A percentile compares a stretch with the other conserved stretches of the same genome.
These are phyloP conservation scores for Euphorbia peplus DNA, from an alignment of 345 rosid species.

Conservation along the genomic window DNA sequence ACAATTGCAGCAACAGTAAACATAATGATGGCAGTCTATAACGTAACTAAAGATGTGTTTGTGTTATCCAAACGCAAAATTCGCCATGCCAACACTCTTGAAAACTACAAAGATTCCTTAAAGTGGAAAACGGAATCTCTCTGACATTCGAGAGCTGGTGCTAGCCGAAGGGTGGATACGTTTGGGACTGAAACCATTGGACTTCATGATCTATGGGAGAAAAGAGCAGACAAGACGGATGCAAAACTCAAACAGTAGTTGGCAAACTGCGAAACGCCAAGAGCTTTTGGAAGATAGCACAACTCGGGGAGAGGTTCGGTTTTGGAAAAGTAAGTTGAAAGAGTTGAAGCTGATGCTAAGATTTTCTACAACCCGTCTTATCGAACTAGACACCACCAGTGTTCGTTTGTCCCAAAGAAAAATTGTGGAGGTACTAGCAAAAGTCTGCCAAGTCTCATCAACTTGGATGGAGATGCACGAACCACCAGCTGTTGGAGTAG, in stretches of 20 bases:
- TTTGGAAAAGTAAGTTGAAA: not conserved
- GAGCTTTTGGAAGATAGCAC: not conserved
- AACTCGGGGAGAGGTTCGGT: not conserved
- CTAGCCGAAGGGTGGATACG: not conserved
- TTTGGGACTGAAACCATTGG: not conserved
- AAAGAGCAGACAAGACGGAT: not conserved
- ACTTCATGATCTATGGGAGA: not conserved
- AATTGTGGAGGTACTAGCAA: not conserved
- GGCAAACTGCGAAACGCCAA: not conserved
- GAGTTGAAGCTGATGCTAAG: not conserved
- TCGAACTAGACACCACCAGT: not conserved
- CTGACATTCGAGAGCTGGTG: not conserved
- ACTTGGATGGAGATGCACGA: no score
- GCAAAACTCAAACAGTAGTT: not conserved
- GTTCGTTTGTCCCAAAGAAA: no score
- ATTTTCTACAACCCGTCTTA: not conserved
- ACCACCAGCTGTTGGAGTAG: no score
- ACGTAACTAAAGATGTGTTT: not conserved
- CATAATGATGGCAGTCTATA: not conserved
- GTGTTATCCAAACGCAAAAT: not conserved
- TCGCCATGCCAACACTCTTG: not conserved
- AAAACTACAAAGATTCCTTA: not conserved
- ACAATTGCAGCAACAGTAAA: not conserved
- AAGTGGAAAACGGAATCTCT: not conserved
- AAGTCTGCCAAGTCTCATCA: not conserved